phyloP scores from a whole-genome alignment of 2,329 filamentous ascomycete genomes.

The Fusarium subglutinans region DNA sequence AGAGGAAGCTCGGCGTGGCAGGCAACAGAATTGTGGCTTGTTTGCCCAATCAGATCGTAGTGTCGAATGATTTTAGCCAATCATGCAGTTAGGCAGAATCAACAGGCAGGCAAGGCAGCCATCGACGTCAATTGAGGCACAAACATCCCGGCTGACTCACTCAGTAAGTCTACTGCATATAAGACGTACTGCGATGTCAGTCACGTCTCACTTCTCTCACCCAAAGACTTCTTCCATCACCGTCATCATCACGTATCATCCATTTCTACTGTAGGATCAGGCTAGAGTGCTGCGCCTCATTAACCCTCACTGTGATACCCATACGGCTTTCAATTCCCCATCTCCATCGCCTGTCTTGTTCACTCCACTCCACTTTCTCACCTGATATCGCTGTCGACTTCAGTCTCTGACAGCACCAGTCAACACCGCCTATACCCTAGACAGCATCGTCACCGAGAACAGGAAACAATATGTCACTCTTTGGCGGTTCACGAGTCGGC shows the following conservation, averaged over 20 bases:
- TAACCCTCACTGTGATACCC: too few species aligned
- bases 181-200: background rate
- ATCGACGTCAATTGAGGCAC: background rate
- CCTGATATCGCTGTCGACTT: background rate
- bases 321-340: fast-evolving
- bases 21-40: conserved; percentile 9
- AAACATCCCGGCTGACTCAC: conserved; percentile 2
- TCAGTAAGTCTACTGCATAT: background rate
- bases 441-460: background rate
- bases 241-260: background rate
- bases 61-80: background rate
- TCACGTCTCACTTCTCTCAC: background rate
- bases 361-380: background rate
- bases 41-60: background rate
- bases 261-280: background rate
- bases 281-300: background rate
- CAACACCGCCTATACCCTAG: background rate
- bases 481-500: background rate
- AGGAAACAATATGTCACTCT: background rate
- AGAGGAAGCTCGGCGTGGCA: background rate
- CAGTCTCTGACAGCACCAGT: background rate
- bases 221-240: background rate
- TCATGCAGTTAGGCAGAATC: conserved; percentile 1
- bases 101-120: conserved; percentile 14
- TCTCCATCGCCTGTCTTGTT: background rate